Conservation (phyloP, 768 basidiomycete species). For the Amanita muscaria region DNA sequence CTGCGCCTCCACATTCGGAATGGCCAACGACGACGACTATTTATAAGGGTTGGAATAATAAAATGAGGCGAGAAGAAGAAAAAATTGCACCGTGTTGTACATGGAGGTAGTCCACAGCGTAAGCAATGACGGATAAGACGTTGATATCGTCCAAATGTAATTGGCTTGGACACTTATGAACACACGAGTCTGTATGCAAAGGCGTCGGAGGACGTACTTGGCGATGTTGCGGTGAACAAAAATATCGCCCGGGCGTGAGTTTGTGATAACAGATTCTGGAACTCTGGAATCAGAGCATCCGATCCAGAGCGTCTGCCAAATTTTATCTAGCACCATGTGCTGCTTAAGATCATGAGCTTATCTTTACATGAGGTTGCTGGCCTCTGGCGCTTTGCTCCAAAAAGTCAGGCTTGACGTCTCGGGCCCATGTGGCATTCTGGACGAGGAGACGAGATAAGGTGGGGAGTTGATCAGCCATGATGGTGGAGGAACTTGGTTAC, state of each 20-base stretch:
- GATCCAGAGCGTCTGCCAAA: slow-evolving; percentile 62
- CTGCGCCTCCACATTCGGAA: slow-evolving; percentile 72
- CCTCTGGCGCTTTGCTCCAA: slow-evolving; percentile 52
- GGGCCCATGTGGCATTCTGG: slow-evolving; percentile 65
- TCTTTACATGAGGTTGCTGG: slow-evolving; percentile 55
- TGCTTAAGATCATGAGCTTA: slow-evolving; percentile 5
- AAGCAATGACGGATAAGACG: slow-evolving; percentile 62
- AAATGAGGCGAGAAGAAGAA: slow-evolving; percentile 15
- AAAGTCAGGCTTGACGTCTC: slow-evolving; percentile 57
- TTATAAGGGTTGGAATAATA: slow-evolving; percentile 23
- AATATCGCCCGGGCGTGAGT: slow-evolving; percentile 65
- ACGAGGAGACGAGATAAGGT: slow-evolving; percentile 25
- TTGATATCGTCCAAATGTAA: slow-evolving; percentile 65
- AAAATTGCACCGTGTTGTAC: slow-evolving; percentile 68
- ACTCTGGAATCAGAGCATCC: slow-evolving; percentile 83
- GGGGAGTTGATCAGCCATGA: slow-evolving; percentile 13
- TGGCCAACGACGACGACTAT: slow-evolving; percentile 80
- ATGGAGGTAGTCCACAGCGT: slow-evolving; percentile 60
- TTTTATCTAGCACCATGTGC: slow-evolving; percentile 7
- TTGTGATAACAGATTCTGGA: slow-evolving; percentile 68
- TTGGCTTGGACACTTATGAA: slow-evolving; percentile 57
- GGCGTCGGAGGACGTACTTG: slow-evolving; percentile 42
- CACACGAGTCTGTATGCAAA: not conserved
- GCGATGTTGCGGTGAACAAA: slow-evolving; percentile 86
- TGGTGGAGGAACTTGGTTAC: not conserved